Conservation (phyloP, 306 rosid species). For the Glycine tomentella region DNA sequence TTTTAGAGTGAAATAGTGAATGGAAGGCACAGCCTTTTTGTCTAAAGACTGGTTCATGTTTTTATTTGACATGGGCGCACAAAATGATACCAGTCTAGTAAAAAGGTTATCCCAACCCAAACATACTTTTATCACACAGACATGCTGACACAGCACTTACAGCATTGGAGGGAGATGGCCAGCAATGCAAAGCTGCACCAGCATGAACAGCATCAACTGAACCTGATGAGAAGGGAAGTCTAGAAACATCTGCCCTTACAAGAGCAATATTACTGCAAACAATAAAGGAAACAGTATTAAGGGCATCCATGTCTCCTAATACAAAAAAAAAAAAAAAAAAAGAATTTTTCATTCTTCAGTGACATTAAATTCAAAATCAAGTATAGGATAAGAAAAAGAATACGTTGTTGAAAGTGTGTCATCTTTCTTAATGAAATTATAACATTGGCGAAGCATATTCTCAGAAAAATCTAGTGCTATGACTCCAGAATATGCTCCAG, state of each 20-base stretch:
- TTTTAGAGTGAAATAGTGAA: background rate
- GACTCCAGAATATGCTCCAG: slow-evolving; percentile 76
- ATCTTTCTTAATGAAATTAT: slow-evolving; percentile 83
- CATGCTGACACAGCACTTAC: slow-evolving; percentile 56
- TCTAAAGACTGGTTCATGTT: background rate
- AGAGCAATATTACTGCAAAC: slow-evolving; percentile 89
- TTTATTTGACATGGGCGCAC: no score
- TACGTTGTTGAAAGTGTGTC: slow-evolving; percentile 62
- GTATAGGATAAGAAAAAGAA: slow-evolving; percentile 31
- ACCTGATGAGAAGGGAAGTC: slow-evolving; percentile 91
- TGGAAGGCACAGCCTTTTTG: background rate
- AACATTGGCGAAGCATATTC: slow-evolving; percentile 90
- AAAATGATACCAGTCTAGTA: no score
- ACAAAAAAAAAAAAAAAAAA: background rate
- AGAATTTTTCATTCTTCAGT: slow-evolving; percentile 24
- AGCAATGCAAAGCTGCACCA: slow-evolving; percentile 95
- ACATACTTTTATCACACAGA: background rate
- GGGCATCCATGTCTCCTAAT: slow-evolving; percentile 1
- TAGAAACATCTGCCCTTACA: slow-evolving; percentile 93
- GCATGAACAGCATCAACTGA: slow-evolving; percentile 96
- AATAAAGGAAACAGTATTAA: slow-evolving; percentile 47
- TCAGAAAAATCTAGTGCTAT: slow-evolving; percentile 91
- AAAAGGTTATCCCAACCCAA: slow-evolving; percentile 26
- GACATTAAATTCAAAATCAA: slow-evolving; percentile 17
- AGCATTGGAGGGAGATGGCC: slow-evolving; percentile 97